A percentile compares a stretch with the other conserved stretches of the same genome.
Conservation (phyloP, 495 filamentous ascomycete species). For the Talaromyces stipitatus region DNA sequence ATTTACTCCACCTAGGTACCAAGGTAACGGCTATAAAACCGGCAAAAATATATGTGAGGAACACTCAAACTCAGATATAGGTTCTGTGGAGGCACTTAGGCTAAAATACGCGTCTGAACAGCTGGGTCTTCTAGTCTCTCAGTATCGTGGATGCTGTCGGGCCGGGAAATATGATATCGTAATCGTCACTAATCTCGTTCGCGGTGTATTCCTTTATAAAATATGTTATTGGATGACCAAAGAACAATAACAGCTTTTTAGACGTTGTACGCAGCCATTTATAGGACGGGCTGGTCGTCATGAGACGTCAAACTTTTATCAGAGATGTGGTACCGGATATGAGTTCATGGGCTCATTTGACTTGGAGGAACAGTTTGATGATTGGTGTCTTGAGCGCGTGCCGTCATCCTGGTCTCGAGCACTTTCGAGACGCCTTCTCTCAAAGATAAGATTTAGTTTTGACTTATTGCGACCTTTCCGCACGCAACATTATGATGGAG, state of each 20-base stretch:
- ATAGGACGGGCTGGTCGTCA: neutral
- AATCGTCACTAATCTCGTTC: constrained; percentile 7
- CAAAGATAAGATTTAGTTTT: constrained; percentile 22
- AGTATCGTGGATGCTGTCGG: constrained; percentile 4
- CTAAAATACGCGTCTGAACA: constrained; percentile 7
- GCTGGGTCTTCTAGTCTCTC: constrained; percentile 4
- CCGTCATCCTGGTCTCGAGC: neutral
- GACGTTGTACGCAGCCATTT: constrained; percentile 5
- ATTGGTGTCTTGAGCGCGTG: constrained; percentile 6
- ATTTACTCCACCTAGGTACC: no score
- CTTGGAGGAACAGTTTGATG: constrained; percentile 10
- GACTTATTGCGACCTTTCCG: constrained; percentile 49
- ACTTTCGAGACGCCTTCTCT: constrained; percentile 5
- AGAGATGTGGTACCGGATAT: neutral
- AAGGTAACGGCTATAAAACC: no score
- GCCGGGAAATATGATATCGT: constrained; percentile 3
- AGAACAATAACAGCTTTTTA: neutral
- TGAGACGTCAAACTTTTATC: neutral
- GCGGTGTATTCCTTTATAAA: constrained; percentile 5
- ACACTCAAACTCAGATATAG: no score
- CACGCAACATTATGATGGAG: constrained; percentile 48
- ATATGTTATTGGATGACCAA: constrained; percentile 8
- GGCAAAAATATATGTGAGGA: no score
- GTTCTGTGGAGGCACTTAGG: constrained; percentile 8
- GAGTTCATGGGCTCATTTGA: constrained; percentile 9